phyloP scores from a whole-genome alignment of 2,329 filamentous ascomycete species.

The Alternaria panax region DNA sequence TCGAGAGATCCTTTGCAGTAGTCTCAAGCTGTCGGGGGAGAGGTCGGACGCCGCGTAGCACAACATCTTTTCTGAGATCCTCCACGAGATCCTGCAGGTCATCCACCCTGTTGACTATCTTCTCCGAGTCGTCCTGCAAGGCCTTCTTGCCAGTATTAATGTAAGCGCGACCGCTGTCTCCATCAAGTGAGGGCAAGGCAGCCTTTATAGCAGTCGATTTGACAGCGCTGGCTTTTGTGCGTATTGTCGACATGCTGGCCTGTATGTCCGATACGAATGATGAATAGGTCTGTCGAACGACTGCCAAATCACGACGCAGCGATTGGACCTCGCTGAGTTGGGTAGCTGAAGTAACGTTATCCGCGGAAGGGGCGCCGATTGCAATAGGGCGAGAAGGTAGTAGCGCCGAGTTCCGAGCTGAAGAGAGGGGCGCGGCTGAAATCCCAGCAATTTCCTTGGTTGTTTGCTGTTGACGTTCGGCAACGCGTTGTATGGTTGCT shows the following conservation, averaged over 20 bases:
- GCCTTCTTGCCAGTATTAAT: slow-evolving; percentile 87
- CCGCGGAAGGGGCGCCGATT: slow-evolving; percentile 26
- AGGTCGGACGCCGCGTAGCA: slow-evolving; percentile 88
- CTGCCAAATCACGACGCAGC: slow-evolving; percentile 85
- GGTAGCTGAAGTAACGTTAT: slow-evolving; percentile 55
- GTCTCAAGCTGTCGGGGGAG: slow-evolving; percentile 87
- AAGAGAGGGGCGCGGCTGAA: slow-evolving; percentile 56
- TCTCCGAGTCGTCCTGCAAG: slow-evolving; percentile 85
- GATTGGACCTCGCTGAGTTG: slow-evolving; percentile 81
- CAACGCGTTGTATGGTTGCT: slow-evolving; percentile 81
- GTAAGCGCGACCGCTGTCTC: slow-evolving; percentile 82
- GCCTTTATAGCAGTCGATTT: slow-evolving; percentile 77
- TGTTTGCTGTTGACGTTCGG: slow-evolving; percentile 87
- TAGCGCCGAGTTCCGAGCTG: slow-evolving; percentile 46
- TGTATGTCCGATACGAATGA: slow-evolving; percentile 89
- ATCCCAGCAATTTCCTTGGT: slow-evolving; percentile 83
- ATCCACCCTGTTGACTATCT: slow-evolving; percentile 89
- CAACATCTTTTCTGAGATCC: slow-evolving; percentile 96
- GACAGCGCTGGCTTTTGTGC: slow-evolving; percentile 80
- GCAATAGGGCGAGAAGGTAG: slow-evolving; percentile 41
- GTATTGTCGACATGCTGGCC: slow-evolving; percentile 83
- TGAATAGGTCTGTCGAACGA: slow-evolving; percentile 91
- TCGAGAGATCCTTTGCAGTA: slow-evolving; percentile 86
- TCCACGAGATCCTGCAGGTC: slow-evolving; percentile 97
- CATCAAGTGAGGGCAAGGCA: slow-evolving; percentile 73